A percentile compares a stretch with the other conserved stretches of the same genome.
These are phyloP conservation scores for Apophysomyces variabilis DNA, from an alignment of 371 early-diverging fungal species.

Conservation along the genomic window DNA sequence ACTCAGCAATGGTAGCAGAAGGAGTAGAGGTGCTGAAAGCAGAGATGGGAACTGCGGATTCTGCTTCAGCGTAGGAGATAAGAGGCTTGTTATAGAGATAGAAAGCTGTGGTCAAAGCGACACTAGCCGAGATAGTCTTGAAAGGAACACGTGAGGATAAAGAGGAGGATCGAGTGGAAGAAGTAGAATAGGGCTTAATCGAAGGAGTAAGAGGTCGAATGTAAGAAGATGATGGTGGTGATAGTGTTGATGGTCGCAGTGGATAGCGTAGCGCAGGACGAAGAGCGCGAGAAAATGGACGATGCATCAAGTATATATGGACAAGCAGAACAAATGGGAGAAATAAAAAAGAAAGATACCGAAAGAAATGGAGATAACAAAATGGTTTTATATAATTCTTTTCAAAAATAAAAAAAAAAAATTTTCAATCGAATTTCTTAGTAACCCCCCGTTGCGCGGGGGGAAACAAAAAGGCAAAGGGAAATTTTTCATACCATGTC, in stretches of 20 bases:
- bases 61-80: slow-evolving; percentile 21
- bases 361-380: not conserved
- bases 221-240: slow-evolving; percentile 5
- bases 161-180: slow-evolving; percentile 12
- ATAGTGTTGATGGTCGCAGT: slow-evolving; percentile 12
- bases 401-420: slow-evolving; percentile 8
- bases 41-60: slow-evolving; percentile 27
- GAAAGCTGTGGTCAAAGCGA: slow-evolving; percentile 24
- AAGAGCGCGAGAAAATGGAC: slow-evolving; percentile 15
- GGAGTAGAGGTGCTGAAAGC: slow-evolving; percentile 37
- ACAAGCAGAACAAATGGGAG: not conserved
- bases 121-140: slow-evolving; percentile 26
- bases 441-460: slow-evolving; percentile 2
- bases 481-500: slow-evolving; percentile 10
- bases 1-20: slow-evolving; percentile 28
- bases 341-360: slow-evolving; percentile 8
- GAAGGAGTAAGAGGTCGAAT: slow-evolving; percentile 1
- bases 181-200: slow-evolving; percentile 2
- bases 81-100: slow-evolving; percentile 17
- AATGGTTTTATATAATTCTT: slow-evolving; percentile 4
- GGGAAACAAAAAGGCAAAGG: slow-evolving; percentile 12
- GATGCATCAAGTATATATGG: slow-evolving; percentile 13
- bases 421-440: slow-evolving; percentile 5
- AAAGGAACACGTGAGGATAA: slow-evolving; percentile 12
- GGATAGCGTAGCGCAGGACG: slow-evolving; percentile 14